These are phyloP conservation scores for Sungouiella thailandica DNA, from an alignment of 805 yeast species.

Conservation along the genomic window DNA sequence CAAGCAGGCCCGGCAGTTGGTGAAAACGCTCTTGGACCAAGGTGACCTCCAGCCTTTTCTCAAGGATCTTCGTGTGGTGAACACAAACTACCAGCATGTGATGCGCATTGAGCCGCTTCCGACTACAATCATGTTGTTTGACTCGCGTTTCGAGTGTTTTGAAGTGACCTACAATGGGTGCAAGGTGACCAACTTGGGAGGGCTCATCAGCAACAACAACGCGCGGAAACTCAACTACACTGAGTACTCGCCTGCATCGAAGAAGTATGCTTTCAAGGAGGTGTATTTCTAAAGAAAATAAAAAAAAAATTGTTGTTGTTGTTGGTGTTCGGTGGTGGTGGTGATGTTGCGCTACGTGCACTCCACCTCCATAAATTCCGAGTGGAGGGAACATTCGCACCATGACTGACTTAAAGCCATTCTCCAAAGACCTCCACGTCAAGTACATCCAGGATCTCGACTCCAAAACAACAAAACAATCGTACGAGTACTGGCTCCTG, in stretches of 20 bases:
- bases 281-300: conserved; percentile 9
- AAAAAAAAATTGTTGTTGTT: too few species aligned
- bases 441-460: conserved; percentile 33
- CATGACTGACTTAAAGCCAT: not conserved
- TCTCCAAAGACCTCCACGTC: conserved; percentile 21
- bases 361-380: not conserved
- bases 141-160: conserved; percentile 64
- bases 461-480: conserved; percentile 33
- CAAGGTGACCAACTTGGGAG: conserved; percentile 65
- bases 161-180: conserved; percentile 81
- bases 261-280: conserved; percentile 46
- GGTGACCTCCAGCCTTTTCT: conserved; percentile 83
- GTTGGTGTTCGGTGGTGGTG: not conserved
- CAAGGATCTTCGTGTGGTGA: conserved; percentile 52
- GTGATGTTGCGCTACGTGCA: not conserved
- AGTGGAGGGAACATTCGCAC: not conserved
- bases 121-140: conserved; percentile 54
- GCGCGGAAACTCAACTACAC: conserved; percentile 51
- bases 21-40: conserved; percentile 81
- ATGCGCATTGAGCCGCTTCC: conserved; percentile 79
- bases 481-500: conserved; percentile 78
- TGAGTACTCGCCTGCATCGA: conserved; percentile 66
- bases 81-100: conserved; percentile 65
- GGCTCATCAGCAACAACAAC: conserved; percentile 34
- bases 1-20: conserved; percentile 62